These are phyloP conservation scores for Botryosphaeria dothidea DNA, from an alignment of 2,329 filamentous ascomycete species.

Conservation along the genomic window DNA sequence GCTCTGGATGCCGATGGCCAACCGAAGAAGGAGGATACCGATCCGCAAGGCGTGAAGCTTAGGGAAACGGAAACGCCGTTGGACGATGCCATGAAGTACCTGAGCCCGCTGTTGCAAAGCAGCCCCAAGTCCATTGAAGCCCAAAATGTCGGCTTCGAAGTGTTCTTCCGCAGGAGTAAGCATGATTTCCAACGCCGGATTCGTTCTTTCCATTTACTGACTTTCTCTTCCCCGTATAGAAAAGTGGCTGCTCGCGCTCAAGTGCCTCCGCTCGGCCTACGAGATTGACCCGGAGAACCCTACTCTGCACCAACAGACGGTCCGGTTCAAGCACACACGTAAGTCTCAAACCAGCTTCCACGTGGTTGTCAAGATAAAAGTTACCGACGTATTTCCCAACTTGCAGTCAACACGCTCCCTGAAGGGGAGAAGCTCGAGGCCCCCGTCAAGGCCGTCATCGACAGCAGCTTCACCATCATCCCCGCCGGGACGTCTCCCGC, in stretches of 20 bases:
- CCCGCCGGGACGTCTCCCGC: slow-evolving; percentile 58
- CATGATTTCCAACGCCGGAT: background rate
- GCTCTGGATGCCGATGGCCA: slow-evolving; percentile 62
- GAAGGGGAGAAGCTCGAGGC: slow-evolving; percentile 51
- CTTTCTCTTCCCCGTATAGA: slow-evolving; percentile 51
- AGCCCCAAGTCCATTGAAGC: slow-evolving; percentile 78
- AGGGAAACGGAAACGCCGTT: slow-evolving; percentile 80
- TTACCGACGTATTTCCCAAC: slow-evolving; percentile 41
- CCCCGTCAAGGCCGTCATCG: slow-evolving; percentile 69
- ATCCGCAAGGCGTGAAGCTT: slow-evolving; percentile 80
- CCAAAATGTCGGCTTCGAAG: slow-evolving; percentile 86
- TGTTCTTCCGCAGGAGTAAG: slow-evolving; percentile 82
- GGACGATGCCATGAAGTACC: slow-evolving; percentile 82
- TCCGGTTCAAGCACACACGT: slow-evolving; percentile 66
- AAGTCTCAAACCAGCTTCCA: slow-evolving; percentile 28
- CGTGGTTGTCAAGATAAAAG: background rate
- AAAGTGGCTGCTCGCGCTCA: slow-evolving; percentile 84
- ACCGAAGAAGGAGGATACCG: slow-evolving; percentile 83
- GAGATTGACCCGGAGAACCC: slow-evolving; percentile 69
- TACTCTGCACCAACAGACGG: slow-evolving; percentile 72
- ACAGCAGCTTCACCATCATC: slow-evolving; percentile 64
- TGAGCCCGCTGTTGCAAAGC: slow-evolving; percentile 77
- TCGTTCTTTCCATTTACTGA: background rate
- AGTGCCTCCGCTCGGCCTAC: slow-evolving; percentile 75
- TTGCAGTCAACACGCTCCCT: slow-evolving; percentile 47